phyloP scores from a whole-genome alignment of 1,284 basidiomycete genomes.

The Termitomyces sp. region DNA sequence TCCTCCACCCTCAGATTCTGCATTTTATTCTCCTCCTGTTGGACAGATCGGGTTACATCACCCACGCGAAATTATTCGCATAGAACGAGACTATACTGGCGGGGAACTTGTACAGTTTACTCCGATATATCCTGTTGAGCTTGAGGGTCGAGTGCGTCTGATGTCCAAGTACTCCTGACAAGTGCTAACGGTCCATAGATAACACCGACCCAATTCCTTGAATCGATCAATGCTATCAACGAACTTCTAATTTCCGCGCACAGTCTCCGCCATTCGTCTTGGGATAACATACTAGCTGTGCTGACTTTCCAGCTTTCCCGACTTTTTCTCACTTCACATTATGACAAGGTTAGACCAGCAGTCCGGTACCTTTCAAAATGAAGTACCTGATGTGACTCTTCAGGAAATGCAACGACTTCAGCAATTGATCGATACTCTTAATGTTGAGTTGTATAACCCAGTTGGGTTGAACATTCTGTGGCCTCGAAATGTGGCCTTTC shows the following conservation, averaged over 20 bases:
- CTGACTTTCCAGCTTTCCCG: constrained; percentile 72
- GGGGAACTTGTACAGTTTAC: constrained; percentile 81
- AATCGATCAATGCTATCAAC: constrained; percentile 81
- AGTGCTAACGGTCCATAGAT: constrained; percentile 41
- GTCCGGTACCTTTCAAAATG: constrained; percentile 1
- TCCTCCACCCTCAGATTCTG: constrained; percentile 67
- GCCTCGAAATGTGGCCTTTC: constrained; percentile 74
- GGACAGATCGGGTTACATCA: constrained; percentile 78
- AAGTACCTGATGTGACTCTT: constrained; percentile 4
- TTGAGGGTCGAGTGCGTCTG: constrained; percentile 71
- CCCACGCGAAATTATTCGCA: constrained; percentile 77
- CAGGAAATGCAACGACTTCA: constrained; percentile 77
- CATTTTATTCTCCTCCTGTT: constrained; percentile 70
- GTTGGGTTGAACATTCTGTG: constrained; percentile 78
- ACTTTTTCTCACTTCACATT: constrained; percentile 62
- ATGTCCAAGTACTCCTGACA: constrained; percentile 7
- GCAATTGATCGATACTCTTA: constrained; percentile 57
- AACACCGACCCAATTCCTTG: constrained; percentile 77
- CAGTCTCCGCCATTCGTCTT: constrained; percentile 55
- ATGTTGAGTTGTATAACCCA: constrained; percentile 69
- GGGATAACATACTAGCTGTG: constrained; percentile 69
- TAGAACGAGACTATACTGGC: constrained; percentile 78
- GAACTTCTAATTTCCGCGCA: constrained; percentile 77
- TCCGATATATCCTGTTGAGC: constrained; percentile 74
- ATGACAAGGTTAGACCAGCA: constrained; percentile 55